Percentiles rank a stretch among this genome's conserved stretches.
These are phyloP conservation scores for Colletotrichum gigasporum DNA, from an alignment of 2,329 filamentous ascomycete genomes.

Conservation along the genomic window DNA sequence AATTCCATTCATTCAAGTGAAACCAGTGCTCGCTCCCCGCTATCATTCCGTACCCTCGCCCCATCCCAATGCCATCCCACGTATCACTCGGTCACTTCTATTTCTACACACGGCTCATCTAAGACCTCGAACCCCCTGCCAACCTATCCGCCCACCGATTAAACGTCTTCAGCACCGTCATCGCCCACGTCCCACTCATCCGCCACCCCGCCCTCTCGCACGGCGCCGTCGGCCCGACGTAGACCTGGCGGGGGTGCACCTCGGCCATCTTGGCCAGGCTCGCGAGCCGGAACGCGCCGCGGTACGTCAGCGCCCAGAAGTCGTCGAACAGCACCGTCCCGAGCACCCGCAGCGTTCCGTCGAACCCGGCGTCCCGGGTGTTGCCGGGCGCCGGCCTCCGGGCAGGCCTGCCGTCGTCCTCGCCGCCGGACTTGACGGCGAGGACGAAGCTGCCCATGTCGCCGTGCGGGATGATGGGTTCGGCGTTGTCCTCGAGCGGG, in stretches of 20 bases:
- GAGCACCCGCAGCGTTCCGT: slow-evolving; percentile 5
- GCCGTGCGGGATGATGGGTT: slow-evolving; percentile 15
- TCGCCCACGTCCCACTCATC: background rate
- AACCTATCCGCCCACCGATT: slow-evolving; percentile 1
- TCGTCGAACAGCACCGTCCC: slow-evolving; percentile 17
- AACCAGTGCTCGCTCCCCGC: too few species aligned
- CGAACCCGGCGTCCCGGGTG: background rate
- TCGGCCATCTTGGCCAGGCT: background rate
- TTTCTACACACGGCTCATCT: too few species aligned
- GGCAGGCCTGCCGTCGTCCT: background rate
- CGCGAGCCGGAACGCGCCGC: background rate
- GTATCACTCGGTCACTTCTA: too few species aligned
- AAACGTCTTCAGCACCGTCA: slow-evolving; percentile 9
- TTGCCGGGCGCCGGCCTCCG: background rate
- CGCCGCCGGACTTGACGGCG: slow-evolving; percentile 4
- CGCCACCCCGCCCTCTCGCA: slow-evolving; percentile 8
- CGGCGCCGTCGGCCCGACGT: slow-evolving; percentile 11
- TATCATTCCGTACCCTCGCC: too few species aligned
- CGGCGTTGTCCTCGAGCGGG: slow-evolving; percentile 1
- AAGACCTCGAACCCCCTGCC: too few species aligned
- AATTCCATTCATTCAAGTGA: too few species aligned
- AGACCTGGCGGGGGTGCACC: slow-evolving; percentile 3
- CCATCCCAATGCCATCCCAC: too few species aligned
- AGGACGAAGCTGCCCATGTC: slow-evolving; percentile 34
- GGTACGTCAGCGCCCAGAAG: background rate